These are phyloP conservation scores for Cutaneotrichosporon cavernicola DNA, from an alignment of 1,284 basidiomycete species.

Conservation along the genomic window DNA sequence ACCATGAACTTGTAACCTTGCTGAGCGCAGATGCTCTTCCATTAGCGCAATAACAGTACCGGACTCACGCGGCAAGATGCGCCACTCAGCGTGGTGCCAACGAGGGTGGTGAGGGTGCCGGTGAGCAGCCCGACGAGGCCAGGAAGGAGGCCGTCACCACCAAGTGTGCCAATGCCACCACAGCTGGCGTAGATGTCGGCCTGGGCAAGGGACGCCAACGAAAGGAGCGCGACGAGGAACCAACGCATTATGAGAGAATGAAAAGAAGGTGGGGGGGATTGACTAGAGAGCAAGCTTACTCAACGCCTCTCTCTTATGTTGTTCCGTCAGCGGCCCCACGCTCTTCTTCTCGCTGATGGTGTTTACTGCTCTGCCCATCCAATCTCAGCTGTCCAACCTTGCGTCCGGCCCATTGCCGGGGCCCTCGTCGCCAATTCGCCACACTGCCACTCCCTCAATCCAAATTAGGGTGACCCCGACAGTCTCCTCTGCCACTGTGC, in stretches of 20 bases:
- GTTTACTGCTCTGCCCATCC: no score
- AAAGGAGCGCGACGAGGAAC: background rate
- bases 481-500: no score
- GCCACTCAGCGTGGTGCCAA: background rate
- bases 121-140: background rate
- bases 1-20: background rate
- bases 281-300: no score
- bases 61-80: background rate
- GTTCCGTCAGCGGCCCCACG: no score
- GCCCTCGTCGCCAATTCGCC: no score
- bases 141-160: background rate
- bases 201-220: background rate
- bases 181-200: constrained; percentile 7
- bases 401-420: no score
- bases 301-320: no score
- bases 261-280: background rate
- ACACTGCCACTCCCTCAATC: no score
- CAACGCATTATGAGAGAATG: background rate
- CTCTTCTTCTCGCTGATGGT: no score
- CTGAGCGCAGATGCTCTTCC: background rate
- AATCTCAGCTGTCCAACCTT: no score
- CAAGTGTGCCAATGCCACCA: constrained; percentile 3
- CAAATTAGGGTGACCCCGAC: no score
- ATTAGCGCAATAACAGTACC: background rate
- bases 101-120: constrained; percentile 1